Evolutionary conservation across 2,329 filamentous ascomycete species (phyloP).

Genomic region (Alternaria arborescens): DNA sequence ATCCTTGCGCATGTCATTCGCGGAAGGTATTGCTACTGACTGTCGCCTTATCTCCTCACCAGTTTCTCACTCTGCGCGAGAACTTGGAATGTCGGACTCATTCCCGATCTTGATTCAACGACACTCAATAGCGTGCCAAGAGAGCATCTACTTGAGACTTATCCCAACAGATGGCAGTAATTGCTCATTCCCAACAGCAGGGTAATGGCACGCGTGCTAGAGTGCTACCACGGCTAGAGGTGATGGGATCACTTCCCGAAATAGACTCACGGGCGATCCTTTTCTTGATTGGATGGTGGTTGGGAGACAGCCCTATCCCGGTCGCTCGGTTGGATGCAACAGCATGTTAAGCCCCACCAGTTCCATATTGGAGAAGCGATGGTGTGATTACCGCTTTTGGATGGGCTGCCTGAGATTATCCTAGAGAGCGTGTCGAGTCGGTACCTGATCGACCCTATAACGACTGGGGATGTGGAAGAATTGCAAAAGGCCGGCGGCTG

Average conservation of each 20-base stretch:
- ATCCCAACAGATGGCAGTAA: constrained; percentile 3
- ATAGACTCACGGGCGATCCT: constrained; percentile 29
- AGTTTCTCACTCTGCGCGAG: background rate
- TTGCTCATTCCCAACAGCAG: constrained; percentile 19
- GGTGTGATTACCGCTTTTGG: constrained; percentile 25
- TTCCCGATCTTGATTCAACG: background rate
- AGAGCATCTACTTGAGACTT: constrained; percentile 15
- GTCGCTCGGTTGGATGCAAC: constrained; percentile 40
- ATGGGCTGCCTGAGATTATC: constrained; percentile 25
- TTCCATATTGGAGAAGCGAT: constrained; percentile 29
- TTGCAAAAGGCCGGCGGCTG: background rate
- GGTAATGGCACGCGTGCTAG: constrained; percentile 11
- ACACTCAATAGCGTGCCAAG: constrained; percentile 14
- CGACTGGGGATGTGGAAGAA: constrained; percentile 22
- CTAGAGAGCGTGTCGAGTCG: constrained; percentile 20
- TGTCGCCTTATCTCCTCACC: background rate
- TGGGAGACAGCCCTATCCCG: constrained; percentile 31
- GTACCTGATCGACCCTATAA: constrained; percentile 15
- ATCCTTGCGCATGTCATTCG: background rate
- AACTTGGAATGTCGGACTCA: background rate
- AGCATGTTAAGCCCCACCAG: constrained; percentile 29
- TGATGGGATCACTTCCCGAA: constrained; percentile 21
- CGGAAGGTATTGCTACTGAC: background rate
- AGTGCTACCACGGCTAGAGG: constrained; percentile 12
- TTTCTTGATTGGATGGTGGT: constrained; percentile 27